Evolutionary conservation across 352 stramenopile genomes (phyloP).

Genomic region (Poterioochromonas sp.): DNA sequence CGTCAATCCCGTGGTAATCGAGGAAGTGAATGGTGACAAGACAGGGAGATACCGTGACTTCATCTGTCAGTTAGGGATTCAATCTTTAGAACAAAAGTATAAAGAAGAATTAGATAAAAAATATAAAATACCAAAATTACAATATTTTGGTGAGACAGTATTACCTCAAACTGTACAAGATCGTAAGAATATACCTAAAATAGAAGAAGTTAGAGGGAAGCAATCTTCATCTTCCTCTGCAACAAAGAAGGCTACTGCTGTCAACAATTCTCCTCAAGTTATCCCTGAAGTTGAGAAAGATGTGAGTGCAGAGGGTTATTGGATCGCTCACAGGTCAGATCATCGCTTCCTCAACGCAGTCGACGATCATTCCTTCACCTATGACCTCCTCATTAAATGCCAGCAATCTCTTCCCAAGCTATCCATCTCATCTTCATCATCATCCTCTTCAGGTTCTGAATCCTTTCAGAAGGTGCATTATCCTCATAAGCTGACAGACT

Average conservation of each 20-base stretch:
- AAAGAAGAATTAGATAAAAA: conserved; percentile 46
- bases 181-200: conserved; percentile 1
- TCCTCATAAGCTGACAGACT: too few relatives aligned
- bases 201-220: background rate
- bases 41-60: conserved; percentile 45
- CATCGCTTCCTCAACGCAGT: too few relatives aligned
- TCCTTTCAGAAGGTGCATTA: too few relatives aligned
- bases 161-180: conserved; percentile 18
- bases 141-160: conserved; percentile 17
- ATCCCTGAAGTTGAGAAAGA: too few relatives aligned
- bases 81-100: conserved; percentile 51
- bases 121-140: conserved; percentile 52
- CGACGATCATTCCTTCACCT: too few relatives aligned
- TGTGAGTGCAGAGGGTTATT: too few relatives aligned
- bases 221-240: background rate
- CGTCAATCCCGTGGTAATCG: conserved; percentile 46
- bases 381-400: too few relatives aligned
- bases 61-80: conserved; percentile 48
- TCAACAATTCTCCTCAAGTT: too few relatives aligned
- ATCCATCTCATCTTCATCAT: too few relatives aligned
- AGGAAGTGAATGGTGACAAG: conserved; percentile 40
- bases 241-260: background rate
- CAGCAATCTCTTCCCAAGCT: too few relatives aligned
- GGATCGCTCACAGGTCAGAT: too few relatives aligned
- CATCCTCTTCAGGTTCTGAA: too few relatives aligned